phyloP scores from a whole-genome alignment of 1,139 yeast species.

The Lodderomyces metapsilosis region DNA sequence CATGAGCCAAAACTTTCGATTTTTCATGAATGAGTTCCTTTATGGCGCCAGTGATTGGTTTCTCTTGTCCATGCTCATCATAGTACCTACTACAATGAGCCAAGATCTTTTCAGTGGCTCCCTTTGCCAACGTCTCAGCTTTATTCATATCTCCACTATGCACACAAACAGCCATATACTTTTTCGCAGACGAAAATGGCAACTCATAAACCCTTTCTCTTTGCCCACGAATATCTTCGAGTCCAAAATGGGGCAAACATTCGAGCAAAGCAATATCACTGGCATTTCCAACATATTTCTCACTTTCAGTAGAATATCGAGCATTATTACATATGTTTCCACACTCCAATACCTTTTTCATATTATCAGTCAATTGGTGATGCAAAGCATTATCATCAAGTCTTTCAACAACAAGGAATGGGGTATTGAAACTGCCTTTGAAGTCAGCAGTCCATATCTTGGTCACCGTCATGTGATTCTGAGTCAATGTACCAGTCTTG shows the following conservation, averaged over 20 bases:
- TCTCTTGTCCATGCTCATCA: slow-evolving; percentile 54
- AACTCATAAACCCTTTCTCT: slow-evolving; percentile 63
- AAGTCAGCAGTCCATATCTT: slow-evolving; percentile 80
- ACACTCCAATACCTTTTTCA: slow-evolving; percentile 55
- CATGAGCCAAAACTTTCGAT: slow-evolving; percentile 67
- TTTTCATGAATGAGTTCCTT: slow-evolving; percentile 47
- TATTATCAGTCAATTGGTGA: slow-evolving; percentile 50
- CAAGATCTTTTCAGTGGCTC: slow-evolving; percentile 81
- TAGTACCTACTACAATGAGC: slow-evolving; percentile 59
- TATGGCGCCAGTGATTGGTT: slow-evolving; percentile 52
- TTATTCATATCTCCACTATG: slow-evolving; percentile 58
- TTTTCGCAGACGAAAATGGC: slow-evolving; percentile 82
- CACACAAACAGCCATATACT: slow-evolving; percentile 81
- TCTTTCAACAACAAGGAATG: slow-evolving; percentile 50
- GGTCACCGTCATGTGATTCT: slow-evolving; percentile 90
- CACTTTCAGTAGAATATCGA: slow-evolving; percentile 64
- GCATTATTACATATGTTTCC: slow-evolving; percentile 86
- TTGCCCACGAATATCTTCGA: slow-evolving; percentile 66
- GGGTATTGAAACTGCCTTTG: slow-evolving; percentile 49
- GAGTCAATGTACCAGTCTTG: slow-evolving; percentile 93
- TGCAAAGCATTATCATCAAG: slow-evolving; percentile 39
- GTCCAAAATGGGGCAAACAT: slow-evolving; percentile 64
- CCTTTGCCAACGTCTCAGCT: slow-evolving; percentile 71
- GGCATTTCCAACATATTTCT: slow-evolving; percentile 82
- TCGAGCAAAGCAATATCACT: slow-evolving; percentile 90